Percentiles rank a stretch among this genome's conserved stretches.
Conservation (phyloP, 2,329 filamentous ascomycete genomes). For the Chaetomiaceae sp. region DNA sequence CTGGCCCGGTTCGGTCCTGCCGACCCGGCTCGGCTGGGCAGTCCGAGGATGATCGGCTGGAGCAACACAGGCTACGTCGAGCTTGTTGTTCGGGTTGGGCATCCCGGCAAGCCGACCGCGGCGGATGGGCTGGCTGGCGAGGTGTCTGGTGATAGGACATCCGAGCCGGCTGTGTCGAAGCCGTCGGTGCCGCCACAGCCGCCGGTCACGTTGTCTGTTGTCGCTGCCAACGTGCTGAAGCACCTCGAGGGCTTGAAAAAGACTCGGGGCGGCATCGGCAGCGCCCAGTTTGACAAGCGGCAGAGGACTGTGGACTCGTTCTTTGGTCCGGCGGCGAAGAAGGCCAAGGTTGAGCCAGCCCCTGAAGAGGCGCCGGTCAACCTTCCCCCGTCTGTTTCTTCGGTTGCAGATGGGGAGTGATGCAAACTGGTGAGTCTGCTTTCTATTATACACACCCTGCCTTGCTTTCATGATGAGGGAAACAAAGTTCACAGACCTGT, state of each 20-base stretch:
- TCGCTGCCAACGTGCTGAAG: slow-evolving; percentile 62
- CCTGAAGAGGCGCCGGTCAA: slow-evolving; percentile 14
- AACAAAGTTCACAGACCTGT: slow-evolving; percentile 77
- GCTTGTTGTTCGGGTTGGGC: slow-evolving; percentile 8
- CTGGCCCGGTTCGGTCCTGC: slow-evolving; percentile 46
- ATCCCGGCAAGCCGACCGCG: background rate
- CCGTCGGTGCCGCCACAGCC: background rate
- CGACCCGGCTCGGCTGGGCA: slow-evolving; percentile 22
- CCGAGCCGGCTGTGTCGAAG: background rate
- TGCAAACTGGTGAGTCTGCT: slow-evolving; percentile 37
- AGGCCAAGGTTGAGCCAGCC: slow-evolving; percentile 38
- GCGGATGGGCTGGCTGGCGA: background rate
- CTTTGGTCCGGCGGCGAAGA: slow-evolving; percentile 53
- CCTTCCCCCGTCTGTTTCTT: background rate
- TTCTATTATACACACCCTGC: slow-evolving; percentile 17
- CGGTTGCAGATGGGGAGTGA: background rate
- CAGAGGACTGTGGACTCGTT: slow-evolving; percentile 76
- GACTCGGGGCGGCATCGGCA: slow-evolving; percentile 78
- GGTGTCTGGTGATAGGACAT: slow-evolving; percentile 16
- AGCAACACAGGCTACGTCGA: slow-evolving; percentile 51
- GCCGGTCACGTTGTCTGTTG: slow-evolving; percentile 40
- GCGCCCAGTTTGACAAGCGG: slow-evolving; percentile 65
- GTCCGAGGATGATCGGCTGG: slow-evolving; percentile 37
- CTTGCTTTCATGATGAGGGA: slow-evolving; percentile 65
- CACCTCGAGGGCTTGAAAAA: slow-evolving; percentile 73